Conservation (phyloP, 2,329 filamentous ascomycete species). For the Colletotrichum sidae region DNA sequence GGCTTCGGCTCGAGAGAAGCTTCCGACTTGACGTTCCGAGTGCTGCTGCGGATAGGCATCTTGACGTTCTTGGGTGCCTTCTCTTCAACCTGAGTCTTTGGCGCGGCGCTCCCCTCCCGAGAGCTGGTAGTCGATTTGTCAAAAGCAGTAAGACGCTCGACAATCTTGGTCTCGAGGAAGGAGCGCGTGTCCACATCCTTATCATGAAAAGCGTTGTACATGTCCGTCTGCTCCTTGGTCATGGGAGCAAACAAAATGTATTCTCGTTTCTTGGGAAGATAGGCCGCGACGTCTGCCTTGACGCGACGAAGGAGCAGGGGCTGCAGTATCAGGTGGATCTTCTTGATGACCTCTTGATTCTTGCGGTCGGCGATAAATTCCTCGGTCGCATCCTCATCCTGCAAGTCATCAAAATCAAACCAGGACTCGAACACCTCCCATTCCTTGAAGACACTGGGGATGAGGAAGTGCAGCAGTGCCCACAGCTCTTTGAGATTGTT, state of each 20-base stretch:
- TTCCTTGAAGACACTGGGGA: conserved; percentile 93
- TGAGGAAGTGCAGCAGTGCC: conserved; percentile 92
- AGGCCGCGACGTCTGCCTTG: conserved; percentile 91
- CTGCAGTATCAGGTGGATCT: conserved; percentile 92
- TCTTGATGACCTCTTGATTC: conserved; percentile 66
- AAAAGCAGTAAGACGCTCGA: conserved; percentile 66
- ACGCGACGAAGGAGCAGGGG: conserved; percentile 88
- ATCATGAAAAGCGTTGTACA: conserved; percentile 78
- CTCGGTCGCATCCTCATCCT: conserved; percentile 83
- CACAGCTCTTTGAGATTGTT: conserved; percentile 96
- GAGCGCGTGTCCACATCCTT: conserved; percentile 72
- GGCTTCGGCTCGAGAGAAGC: conserved; percentile 38
- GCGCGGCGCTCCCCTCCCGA: conserved; percentile 43
- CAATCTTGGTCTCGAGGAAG: conserved; percentile 84
- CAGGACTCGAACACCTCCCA: conserved; percentile 93
- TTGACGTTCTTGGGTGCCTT: conserved; percentile 39
- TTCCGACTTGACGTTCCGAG: conserved; percentile 45
- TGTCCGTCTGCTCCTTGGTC: conserved; percentile 88
- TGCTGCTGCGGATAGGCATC: conserved; percentile 51
- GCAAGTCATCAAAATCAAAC: conserved; percentile 96
- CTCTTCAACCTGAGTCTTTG: conserved; percentile 38
- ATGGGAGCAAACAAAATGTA: conserved; percentile 96
- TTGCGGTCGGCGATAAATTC: conserved; percentile 83
- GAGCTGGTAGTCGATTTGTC: conserved; percentile 48
- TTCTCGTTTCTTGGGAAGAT: conserved; percentile 95